Evolutionary conservation across 2,329 filamentous ascomycete genomes (phyloP).

Genomic region (Colletotrichum tropicicola): DNA sequence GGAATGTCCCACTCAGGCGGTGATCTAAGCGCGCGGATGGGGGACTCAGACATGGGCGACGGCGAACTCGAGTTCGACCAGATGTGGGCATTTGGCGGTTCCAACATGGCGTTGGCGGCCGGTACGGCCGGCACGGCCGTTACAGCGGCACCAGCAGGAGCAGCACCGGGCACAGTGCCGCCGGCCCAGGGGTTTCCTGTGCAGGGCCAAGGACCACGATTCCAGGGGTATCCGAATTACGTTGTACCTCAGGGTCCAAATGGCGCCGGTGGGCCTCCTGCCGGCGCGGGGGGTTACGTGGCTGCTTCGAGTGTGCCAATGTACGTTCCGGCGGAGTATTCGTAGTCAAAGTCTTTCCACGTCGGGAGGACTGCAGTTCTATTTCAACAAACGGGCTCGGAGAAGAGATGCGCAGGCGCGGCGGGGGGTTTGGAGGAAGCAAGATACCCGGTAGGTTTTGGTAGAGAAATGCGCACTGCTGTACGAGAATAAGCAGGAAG

Average conservation of each 20-base stretch:
- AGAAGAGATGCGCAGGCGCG: too few relatives aligned
- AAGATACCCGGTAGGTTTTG: neutral
- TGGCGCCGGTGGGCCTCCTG: neutral
- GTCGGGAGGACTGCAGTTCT: neutral
- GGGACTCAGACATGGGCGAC: conserved; percentile 37
- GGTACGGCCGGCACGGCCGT: neutral
- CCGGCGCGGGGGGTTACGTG: neutral
- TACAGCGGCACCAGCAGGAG: neutral
- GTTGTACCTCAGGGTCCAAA: conserved; percentile 11
- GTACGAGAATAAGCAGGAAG: too few relatives aligned
- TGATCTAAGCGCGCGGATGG: conserved; percentile 21
- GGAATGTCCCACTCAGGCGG: conserved; percentile 25
- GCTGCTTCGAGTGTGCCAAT: conserved; percentile 17
- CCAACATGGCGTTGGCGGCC: neutral
- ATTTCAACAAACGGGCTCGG: neutral
- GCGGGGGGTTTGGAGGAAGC: neutral
- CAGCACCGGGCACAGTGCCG: neutral
- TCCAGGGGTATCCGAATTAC: conserved; percentile 9
- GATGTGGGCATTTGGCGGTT: conserved; percentile 39
- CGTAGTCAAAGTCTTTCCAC: neutral
- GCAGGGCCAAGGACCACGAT: neutral
- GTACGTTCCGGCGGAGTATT: conserved; percentile 26
- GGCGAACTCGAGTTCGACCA: conserved; percentile 47
- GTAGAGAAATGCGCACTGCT: neutral
- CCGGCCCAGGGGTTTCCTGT: conserved; percentile 5